These are phyloP conservation scores for Phaeolepiota aurea DNA, from an alignment of 768 basidiomycete species.

Conservation along the genomic window DNA sequence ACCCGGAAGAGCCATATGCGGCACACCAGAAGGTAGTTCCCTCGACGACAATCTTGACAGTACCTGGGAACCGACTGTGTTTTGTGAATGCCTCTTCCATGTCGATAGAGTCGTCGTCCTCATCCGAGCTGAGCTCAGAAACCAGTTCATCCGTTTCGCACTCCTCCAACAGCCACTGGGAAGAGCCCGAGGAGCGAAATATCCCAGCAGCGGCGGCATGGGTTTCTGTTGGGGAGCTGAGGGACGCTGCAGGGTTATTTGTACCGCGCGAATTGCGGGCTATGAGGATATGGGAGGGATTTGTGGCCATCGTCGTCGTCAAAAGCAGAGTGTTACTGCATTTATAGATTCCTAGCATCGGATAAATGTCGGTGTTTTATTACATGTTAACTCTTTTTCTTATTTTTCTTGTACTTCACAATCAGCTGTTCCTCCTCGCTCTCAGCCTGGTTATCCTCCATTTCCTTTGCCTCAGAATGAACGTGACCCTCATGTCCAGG, in stretches of 20 bases:
- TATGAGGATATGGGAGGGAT: conserved; percentile 84
- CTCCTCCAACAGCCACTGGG: conserved; percentile 75
- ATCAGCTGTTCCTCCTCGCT: neutral
- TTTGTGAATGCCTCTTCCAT: conserved; percentile 75
- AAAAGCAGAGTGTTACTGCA: conserved; percentile 7
- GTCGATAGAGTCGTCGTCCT: conserved; percentile 66
- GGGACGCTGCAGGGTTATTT: conserved; percentile 69
- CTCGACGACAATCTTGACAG: conserved; percentile 87
- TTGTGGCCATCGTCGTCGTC: conserved; percentile 48
- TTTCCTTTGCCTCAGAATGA: conserved; percentile 11
- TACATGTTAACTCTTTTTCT: neutral
- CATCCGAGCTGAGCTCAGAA: conserved; percentile 60
- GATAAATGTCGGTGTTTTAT: too few relatives aligned
- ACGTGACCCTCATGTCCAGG: conserved; percentile 37
- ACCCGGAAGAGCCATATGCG: conserved; percentile 4
- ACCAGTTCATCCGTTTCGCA: conserved; percentile 62
- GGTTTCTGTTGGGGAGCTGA: conserved; percentile 82
- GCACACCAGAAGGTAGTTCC: conserved; percentile 85
- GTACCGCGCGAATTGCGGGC: conserved; percentile 75
- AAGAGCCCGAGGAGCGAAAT: conserved; percentile 73
- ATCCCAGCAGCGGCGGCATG: conserved; percentile 83
- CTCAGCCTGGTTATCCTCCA: conserved; percentile 17
- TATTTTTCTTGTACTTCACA: neutral
- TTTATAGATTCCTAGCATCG: neutral
- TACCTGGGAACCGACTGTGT: conserved; percentile 64